Conservation (phyloP, 2,329 filamentous ascomycete species). For the Cladosporium sp. region DNA sequence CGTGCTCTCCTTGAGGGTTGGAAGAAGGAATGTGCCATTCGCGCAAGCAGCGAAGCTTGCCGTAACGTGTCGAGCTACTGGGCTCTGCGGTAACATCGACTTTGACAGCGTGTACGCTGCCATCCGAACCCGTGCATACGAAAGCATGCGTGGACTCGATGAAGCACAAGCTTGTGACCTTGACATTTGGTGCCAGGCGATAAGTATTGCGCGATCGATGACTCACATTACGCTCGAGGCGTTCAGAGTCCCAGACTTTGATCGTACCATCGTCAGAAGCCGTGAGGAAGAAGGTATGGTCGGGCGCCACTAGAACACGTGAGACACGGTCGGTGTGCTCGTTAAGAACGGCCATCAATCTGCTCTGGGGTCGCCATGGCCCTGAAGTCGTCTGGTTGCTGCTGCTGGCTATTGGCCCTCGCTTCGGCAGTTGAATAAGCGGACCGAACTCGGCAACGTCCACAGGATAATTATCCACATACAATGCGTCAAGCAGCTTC, state of each 20-base stretch:
- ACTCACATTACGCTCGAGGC: slow-evolving; percentile 85
- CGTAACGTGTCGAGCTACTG: slow-evolving; percentile 60
- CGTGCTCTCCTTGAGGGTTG: slow-evolving; percentile 59
- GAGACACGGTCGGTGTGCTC: slow-evolving; percentile 83
- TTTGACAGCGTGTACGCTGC: slow-evolving; percentile 83
- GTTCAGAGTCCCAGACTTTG: slow-evolving; percentile 86
- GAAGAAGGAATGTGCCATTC: slow-evolving; percentile 67
- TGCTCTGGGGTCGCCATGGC: slow-evolving; percentile 79
- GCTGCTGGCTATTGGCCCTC: slow-evolving; percentile 41
- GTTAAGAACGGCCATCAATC: slow-evolving; percentile 79
- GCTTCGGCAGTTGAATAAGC: slow-evolving; percentile 65
- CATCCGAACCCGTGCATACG: slow-evolving; percentile 83
- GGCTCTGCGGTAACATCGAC: slow-evolving; percentile 59
- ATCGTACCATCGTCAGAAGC: slow-evolving; percentile 87
- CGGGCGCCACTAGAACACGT: slow-evolving; percentile 75
- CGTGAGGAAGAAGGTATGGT: slow-evolving; percentile 92
- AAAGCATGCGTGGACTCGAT: slow-evolving; percentile 93
- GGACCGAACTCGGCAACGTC: slow-evolving; percentile 70
- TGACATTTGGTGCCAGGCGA: slow-evolving; percentile 65
- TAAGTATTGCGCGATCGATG: slow-evolving; percentile 84
- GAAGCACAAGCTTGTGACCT: slow-evolving; percentile 80
- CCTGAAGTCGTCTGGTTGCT: slow-evolving; percentile 41
- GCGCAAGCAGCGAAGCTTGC: slow-evolving; percentile 69
- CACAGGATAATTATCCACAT: slow-evolving; percentile 59
- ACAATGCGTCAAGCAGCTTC: slow-evolving; percentile 76